A percentile compares a stretch with the other conserved stretches of the same genome.
phyloP scores from a whole-genome alignment of 2,329 filamentous ascomycete genomes.

The Monosporascus sp. region DNA sequence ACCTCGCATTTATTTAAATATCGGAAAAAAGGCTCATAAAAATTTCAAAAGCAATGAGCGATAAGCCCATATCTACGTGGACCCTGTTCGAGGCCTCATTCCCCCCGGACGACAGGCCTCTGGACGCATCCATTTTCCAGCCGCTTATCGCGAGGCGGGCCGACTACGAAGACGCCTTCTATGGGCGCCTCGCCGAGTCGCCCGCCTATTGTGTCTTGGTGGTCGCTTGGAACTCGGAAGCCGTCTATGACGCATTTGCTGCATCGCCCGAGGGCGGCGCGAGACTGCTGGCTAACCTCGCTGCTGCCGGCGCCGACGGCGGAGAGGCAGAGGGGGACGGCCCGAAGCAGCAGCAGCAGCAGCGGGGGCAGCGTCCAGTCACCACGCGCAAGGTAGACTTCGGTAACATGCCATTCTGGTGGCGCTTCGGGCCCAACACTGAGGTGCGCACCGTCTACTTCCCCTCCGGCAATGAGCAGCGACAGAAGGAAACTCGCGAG shows the following conservation, averaged over 20 bases:
- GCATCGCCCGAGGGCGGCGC: conserved; percentile 1
- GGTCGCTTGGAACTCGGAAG: conserved; percentile 3
- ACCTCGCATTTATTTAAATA: too few relatives aligned
- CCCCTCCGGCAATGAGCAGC: not conserved
- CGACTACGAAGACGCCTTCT: conserved; percentile 1
- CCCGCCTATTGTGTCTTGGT: conserved; percentile 4
- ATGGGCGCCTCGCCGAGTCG: conserved; percentile 2
- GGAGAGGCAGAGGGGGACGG: not conserved
- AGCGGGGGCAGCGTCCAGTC: not conserved
- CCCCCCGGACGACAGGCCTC: not conserved
- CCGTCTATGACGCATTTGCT: conserved; percentile 3
- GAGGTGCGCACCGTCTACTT: conserved; percentile 10
- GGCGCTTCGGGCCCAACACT: conserved; percentile 4
- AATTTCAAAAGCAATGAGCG: not conserved
- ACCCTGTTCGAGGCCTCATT: conserved; percentile 1
- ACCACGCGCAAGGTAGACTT: conserved; percentile 6
- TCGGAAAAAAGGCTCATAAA: too few relatives aligned
- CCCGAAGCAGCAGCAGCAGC: too few relatives aligned
- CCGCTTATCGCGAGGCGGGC: not conserved
- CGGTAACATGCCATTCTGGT: conserved; percentile 7
- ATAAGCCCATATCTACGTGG: conserved; percentile 5
- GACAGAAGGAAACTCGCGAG: conserved; percentile 1
- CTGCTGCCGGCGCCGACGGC: not conserved
- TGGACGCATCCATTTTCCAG: conserved; percentile 2
- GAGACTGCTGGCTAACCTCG: conserved; percentile 1